These are phyloP conservation scores for Botryotinia globosa DNA, from an alignment of 2,329 filamentous ascomycete genomes.

Conservation along the genomic window DNA sequence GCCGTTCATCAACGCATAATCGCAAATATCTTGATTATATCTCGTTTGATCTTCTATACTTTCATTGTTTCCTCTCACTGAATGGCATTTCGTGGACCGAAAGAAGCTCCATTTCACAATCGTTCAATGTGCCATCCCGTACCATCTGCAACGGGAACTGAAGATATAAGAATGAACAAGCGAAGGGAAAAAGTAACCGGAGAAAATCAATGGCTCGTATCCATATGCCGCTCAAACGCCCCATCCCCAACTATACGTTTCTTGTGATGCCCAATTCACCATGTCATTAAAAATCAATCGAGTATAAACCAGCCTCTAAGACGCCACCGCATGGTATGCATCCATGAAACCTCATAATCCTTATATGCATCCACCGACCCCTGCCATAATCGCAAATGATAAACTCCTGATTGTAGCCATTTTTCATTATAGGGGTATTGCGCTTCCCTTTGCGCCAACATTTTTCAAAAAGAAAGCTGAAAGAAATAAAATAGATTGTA, in stretches of 20 bases:
- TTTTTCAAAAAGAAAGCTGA: neutral
- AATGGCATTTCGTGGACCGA: neutral
- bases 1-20: neutral
- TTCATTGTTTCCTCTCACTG: neutral
- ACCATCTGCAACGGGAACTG: neutral
- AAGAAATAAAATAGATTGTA: neutral
- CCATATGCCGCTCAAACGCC: constrained; percentile 1
- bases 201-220: neutral
- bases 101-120: neutral
- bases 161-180: neutral
- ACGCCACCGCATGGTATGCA: constrained; percentile 2
- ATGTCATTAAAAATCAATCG: neutral
- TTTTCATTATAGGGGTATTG: constrained; percentile 10
- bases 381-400: neutral
- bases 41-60: neutral
- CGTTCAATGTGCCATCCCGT: neutral
- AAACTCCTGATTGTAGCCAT: constrained; percentile 9
- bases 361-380: neutral
- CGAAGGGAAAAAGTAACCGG: neutral
- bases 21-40: no score
- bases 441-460: constrained; percentile 13
- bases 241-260: neutral
- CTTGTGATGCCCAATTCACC: constrained; percentile 6
- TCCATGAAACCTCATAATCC: constrained; percentile 3
- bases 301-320: constrained; percentile 1